Conservation (phyloP, 768 basidiomycete species). For the Lentinula aciculospora region DNA sequence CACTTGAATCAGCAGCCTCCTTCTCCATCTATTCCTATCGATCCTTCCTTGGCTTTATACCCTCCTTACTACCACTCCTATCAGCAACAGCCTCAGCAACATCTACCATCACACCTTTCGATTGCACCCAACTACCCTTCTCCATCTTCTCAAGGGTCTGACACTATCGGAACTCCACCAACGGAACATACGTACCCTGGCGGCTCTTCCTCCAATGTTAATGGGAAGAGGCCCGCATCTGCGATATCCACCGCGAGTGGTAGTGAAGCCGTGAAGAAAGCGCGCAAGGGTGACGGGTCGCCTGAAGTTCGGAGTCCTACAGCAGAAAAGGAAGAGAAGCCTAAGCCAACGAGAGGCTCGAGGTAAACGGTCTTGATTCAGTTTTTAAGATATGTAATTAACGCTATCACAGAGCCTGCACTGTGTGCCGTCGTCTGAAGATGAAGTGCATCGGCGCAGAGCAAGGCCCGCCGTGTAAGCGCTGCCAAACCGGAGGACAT, state of each 20-base stretch:
- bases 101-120: constrained; percentile 49
- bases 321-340: constrained; percentile 64
- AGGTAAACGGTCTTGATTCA: constrained; percentile 39
- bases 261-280: constrained; percentile 50
- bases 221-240: constrained; percentile 65
- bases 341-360: constrained; percentile 85
- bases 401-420: constrained; percentile 64
- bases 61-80: constrained; percentile 60
- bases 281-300: constrained; percentile 53
- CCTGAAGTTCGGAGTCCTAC: constrained; percentile 45
- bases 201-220: constrained; percentile 38
- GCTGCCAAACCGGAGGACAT: constrained; percentile 71
- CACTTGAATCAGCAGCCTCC: constrained; percentile 45
- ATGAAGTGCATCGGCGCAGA: constrained; percentile 94
- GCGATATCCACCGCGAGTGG: constrained; percentile 31
- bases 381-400: not conserved
- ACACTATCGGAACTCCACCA: constrained; percentile 69
- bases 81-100: constrained; percentile 32
- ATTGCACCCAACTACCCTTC: constrained; percentile 62
- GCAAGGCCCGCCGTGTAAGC: constrained; percentile 87
- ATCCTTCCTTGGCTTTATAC: constrained; percentile 67
- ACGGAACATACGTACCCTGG: constrained; percentile 51
- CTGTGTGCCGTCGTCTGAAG: constrained; percentile 86
- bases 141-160: constrained; percentile 76
- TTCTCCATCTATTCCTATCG: constrained; percentile 60